A percentile compares a stretch with the other conserved stretches of the same genome.
These are phyloP conservation scores for Solanum pimpinellifolium DNA, from an alignment of 257 asterid genomes.

Conservation along the genomic window DNA sequence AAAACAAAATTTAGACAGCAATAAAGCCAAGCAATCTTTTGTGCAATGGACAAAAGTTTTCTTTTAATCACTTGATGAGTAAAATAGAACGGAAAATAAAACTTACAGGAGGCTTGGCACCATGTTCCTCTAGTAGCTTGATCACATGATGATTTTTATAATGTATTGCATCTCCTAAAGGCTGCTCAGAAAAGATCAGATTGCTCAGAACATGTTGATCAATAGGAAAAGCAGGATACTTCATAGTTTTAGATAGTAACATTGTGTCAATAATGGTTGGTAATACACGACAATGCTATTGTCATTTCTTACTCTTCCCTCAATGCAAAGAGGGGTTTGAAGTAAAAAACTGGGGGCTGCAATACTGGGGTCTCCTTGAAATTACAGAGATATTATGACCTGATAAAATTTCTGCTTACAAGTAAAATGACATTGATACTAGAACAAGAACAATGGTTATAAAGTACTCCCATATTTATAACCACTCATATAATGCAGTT, in stretches of 20 bases:
- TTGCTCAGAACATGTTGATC: background rate
- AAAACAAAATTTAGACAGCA: background rate
- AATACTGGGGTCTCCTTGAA: background rate
- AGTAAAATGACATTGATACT: background rate
- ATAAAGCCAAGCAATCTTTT: background rate
- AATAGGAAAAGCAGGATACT: background rate
- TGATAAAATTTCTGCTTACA: background rate
- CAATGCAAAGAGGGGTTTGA: background rate
- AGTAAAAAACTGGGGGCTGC: background rate
- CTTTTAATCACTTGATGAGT: background rate
- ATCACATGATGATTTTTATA: constrained; percentile 69
- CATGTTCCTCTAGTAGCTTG: constrained; percentile 65
- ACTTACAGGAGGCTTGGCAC: constrained; percentile 62
- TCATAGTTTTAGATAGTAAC: background rate
- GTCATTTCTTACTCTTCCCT: background rate
- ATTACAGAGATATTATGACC: background rate
- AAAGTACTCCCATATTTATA: background rate
- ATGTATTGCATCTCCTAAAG: constrained; percentile 83
- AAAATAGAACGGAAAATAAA: background rate
- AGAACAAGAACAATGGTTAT: background rate
- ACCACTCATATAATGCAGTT: background rate
- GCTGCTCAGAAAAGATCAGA: constrained; percentile 36
- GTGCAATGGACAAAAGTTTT: background rate
- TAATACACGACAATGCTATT: background rate
- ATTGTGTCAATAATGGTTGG: background rate